Conservation (phyloP, 768 basidiomycete species). For the Tephrocybe sp. region DNA sequence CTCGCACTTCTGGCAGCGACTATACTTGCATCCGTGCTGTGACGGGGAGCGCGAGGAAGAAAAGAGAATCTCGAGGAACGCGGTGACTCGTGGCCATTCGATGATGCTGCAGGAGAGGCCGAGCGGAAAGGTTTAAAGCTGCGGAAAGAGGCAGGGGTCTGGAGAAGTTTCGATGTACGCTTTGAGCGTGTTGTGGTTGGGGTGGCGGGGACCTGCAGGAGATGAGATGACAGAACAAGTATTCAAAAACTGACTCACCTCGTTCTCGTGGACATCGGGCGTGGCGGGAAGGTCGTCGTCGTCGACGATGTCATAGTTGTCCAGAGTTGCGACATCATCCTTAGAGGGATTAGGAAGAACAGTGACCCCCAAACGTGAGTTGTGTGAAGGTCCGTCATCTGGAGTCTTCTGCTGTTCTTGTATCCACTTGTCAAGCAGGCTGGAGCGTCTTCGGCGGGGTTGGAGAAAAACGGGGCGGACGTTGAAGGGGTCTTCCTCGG, state of each 20-base stretch:
- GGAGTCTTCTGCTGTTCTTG: conserved; percentile 41
- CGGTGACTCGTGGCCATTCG: conserved; percentile 28
- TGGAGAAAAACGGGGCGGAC: conserved; percentile 33
- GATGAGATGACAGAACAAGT: background rate
- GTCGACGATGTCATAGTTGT: conserved; percentile 50
- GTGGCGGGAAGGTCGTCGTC: conserved; percentile 48
- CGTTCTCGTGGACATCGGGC: conserved; percentile 17
- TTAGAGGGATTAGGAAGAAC: conserved; percentile 17
- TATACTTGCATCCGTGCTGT: conserved; percentile 28
- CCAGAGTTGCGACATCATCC: conserved; percentile 35
- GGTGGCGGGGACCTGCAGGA: conserved; percentile 31
- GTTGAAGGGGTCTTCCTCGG: conserved; percentile 54
- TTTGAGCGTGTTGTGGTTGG: conserved; percentile 31
- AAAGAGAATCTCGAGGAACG: conserved; percentile 45
- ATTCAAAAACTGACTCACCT: conserved; percentile 12
- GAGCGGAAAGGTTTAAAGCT: conserved; percentile 46
- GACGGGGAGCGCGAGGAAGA: conserved; percentile 40
- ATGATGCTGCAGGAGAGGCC: conserved; percentile 36
- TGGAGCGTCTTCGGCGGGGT: conserved; percentile 43
- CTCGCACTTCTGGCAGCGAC: conserved; percentile 21
- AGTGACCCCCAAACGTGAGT: no score
- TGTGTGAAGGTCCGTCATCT: conserved; percentile 21
- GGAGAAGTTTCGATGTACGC: conserved; percentile 35
- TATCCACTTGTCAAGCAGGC: conserved; percentile 56
- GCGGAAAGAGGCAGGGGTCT: conserved; percentile 37